Percentiles rank a stretch among this genome's conserved stretches.
Conservation (phyloP, 2,329 filamentous ascomycete genomes). For the Scleromitrula shiraiana region DNA sequence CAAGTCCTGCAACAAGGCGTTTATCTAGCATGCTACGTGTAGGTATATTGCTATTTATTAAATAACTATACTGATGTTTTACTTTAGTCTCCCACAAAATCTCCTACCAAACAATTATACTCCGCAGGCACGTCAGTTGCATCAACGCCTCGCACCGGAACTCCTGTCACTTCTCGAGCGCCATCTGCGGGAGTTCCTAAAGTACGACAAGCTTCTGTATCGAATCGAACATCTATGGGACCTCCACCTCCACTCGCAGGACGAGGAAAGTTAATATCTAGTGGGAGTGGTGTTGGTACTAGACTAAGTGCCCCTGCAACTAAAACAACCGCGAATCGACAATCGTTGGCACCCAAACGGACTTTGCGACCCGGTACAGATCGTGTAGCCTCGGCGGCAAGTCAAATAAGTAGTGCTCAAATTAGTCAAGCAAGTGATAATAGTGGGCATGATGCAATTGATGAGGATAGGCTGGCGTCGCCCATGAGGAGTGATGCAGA, state of each 20-base stretch:
- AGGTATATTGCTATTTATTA: constrained; percentile 23
- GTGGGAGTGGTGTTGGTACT: constrained; percentile 29
- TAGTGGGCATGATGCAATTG: constrained; percentile 23
- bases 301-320: constrained; percentile 16
- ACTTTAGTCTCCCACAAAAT: constrained; percentile 65
- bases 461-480: constrained; percentile 31
- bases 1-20: constrained; percentile 58
- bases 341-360: constrained; percentile 25
- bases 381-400: constrained; percentile 25
- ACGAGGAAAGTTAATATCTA: constrained; percentile 32
- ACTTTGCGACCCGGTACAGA: constrained; percentile 25
- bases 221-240: constrained; percentile 57
- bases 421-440: constrained; percentile 20
- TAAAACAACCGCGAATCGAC: constrained; percentile 14
- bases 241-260: constrained; percentile 40
- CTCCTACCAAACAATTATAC: constrained; percentile 64
- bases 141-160: constrained; percentile 54
- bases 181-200: constrained; percentile 36
- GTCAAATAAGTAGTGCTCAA: constrained; percentile 25
- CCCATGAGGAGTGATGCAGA: constrained; percentile 42
- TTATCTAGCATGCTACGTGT: constrained; percentile 51
- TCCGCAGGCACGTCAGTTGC: constrained; percentile 45
- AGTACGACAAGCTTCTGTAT: constrained; percentile 47
- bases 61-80: constrained; percentile 18
- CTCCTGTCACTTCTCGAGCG: constrained; percentile 47